phyloP scores from a whole-genome alignment of 2,329 filamentous ascomycete species.

The Parastagonospora nodorum region DNA sequence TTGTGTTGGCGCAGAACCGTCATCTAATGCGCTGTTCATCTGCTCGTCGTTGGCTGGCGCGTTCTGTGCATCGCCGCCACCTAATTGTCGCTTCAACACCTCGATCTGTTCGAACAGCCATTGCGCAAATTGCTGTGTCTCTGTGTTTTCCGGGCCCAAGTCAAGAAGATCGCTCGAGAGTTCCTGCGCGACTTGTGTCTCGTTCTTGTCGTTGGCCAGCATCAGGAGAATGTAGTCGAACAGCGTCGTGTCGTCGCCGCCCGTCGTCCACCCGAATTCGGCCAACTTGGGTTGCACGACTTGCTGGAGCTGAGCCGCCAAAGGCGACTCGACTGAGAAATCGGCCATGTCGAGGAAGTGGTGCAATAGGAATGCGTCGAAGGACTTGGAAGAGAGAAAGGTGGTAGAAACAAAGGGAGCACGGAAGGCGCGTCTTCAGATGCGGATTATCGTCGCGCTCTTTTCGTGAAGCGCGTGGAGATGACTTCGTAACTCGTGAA shows the following conservation, averaged over 20 bases:
- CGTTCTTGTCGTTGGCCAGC: conserved; percentile 92
- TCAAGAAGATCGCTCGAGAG: conserved; percentile 85
- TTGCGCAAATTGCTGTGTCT: conserved; percentile 79
- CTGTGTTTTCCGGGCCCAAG: conserved; percentile 80
- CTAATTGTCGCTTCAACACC: conserved; percentile 66
- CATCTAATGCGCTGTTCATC: conserved; percentile 27
- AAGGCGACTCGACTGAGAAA: conserved; percentile 75
- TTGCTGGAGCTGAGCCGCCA: conserved; percentile 81
- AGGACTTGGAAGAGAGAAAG: conserved; percentile 15
- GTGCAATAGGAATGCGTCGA: conserved; percentile 10
- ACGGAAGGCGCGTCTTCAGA: conserved; percentile 28
- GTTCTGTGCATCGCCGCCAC: conserved; percentile 45
- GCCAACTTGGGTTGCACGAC: conserved; percentile 89
- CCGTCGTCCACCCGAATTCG: conserved; percentile 89
- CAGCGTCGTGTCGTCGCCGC: conserved; percentile 78
- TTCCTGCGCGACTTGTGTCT: conserved; percentile 86
- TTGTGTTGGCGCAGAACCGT: conserved; percentile 43
- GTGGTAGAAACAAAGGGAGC: conserved; percentile 20
- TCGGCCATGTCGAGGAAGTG: conserved; percentile 68
- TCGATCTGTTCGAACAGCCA: conserved; percentile 95
- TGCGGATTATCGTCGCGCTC: conserved; percentile 13
- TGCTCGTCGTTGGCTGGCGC: conserved; percentile 24
- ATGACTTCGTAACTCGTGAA: not conserved
- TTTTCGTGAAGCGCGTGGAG: not conserved
- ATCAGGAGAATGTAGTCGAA: conserved; percentile 97